Conservation (phyloP, 2,329 filamentous ascomycete genomes). For the Colletotrichum sp. region DNA sequence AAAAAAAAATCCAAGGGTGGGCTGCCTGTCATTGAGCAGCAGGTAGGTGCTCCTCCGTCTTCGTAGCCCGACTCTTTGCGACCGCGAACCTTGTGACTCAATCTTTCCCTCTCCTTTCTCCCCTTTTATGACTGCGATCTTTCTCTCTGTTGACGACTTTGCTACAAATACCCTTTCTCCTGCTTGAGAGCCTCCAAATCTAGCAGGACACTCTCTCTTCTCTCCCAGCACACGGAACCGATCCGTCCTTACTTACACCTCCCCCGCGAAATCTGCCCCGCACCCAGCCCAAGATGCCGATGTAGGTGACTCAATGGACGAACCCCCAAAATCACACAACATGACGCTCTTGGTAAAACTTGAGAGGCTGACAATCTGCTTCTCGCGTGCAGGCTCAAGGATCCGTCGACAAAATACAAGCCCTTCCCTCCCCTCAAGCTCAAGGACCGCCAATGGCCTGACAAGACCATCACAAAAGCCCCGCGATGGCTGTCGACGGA, state of each 20-base stretch:
- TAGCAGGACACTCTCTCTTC: neutral
- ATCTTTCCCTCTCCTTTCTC: neutral
- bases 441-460: conserved; percentile 81
- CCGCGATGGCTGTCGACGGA: conserved; percentile 79
- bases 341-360: neutral
- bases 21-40: neutral
- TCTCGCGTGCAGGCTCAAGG: conserved; percentile 11
- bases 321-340: neutral
- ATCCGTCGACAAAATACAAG: conserved; percentile 25
- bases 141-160: neutral
- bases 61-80: conserved; percentile 1
- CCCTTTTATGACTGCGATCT: neutral
- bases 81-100: conserved; percentile 15
- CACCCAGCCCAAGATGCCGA: conserved; percentile 22
- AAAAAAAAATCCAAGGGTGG: neutral
- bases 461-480: conserved; percentile 80
- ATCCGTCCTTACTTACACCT: neutral
- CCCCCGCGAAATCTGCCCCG: neutral
- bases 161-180: neutral
- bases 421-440: conserved; percentile 35
- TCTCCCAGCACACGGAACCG: neutral
- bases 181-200: neutral
- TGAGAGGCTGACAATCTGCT: neutral
- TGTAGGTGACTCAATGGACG: conserved; percentile 13
- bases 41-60: neutral